Base-by-base conservation (phyloP, 257 asterid genomes). In the Solanum ossicruentum region DNA sequence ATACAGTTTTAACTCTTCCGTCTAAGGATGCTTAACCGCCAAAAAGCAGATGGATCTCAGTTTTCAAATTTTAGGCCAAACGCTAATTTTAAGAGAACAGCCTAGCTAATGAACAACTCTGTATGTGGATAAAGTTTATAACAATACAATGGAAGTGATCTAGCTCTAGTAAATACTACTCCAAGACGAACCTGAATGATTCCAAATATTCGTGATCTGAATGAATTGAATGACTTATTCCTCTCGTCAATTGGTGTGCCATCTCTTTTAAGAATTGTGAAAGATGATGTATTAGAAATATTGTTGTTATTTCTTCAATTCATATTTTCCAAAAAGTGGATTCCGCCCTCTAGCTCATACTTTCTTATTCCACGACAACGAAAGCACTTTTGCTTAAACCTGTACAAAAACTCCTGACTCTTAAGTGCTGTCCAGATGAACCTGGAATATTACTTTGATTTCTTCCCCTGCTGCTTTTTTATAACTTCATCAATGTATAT, bases 401-500 rank as follows among this genome's bases (percentile, higher is more conserved):
- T 10, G 7, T 2, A 3, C 23, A 16, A 16, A 5, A 55, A 3
- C 9, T 55, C 21, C 21, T 56, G 26, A 57, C 18, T 54, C 58
- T 54, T 54, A 23, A 21, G 18, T 39, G 18, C 18, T 23, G 70
- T 16, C 39, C 17, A 13, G 12, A 66, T 26, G 73, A 8, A 66
- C 7, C 43, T 12, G 43, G 6, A 10, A 12, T 28, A 45, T 57
- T 80, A 91, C 82, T 90, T 92, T 17, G 95, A 90, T 82, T 91
- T 90, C 91, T 93, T 93, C 10, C 98, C 97, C 52, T 87, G 92
- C 86, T 91, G 88, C 88, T 86, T 91, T 92, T 89, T 92, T 10
- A 90, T 87, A 57, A 92, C 92, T 90, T 93, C 95, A 83, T 93
- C 95, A 12, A 85, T 52, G 91, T 91, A 89, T 96, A 91, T 90